Conservation (phyloP, 2,329 filamentous ascomycete species). For the Aspergillus proliferans region DNA sequence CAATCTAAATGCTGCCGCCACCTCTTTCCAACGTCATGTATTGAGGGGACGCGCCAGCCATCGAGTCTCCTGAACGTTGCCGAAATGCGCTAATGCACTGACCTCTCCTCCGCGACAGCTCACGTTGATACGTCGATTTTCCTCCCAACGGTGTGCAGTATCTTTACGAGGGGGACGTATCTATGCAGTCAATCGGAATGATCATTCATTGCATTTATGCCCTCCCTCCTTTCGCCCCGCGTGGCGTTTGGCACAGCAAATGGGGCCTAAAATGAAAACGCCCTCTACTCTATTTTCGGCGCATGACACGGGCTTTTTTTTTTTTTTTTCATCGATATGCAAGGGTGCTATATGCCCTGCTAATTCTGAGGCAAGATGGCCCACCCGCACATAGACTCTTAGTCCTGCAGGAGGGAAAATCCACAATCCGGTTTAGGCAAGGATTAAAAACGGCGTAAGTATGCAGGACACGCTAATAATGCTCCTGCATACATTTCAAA, state of each 20-base stretch:
- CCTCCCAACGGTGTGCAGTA: constrained; percentile 5
- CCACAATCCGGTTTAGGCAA: constrained; percentile 6
- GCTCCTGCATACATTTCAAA: background rate
- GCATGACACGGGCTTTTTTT: background rate
- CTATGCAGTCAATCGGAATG: background rate
- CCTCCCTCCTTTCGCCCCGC: background rate
- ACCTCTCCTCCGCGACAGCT: constrained; percentile 17
- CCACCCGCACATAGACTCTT: constrained; percentile 2
- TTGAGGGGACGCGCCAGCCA: constrained; percentile 1
- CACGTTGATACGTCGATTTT: constrained; percentile 26
- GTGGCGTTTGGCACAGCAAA: background rate
- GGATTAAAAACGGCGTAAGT: constrained; percentile 10
- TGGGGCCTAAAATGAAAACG: background rate
- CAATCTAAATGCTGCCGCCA: constrained; percentile 21
- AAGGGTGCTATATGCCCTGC: constrained; percentile 11
- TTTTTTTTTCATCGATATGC: constrained; percentile 4
- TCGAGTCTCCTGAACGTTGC: constrained; percentile 5
- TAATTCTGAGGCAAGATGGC: constrained; percentile 8
- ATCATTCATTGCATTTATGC: background rate
- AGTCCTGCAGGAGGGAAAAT: constrained; percentile 8
- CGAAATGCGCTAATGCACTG: constrained; percentile 6
- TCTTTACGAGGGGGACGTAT: background rate
- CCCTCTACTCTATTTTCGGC: background rate
- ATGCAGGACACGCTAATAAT: background rate
- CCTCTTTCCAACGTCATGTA: constrained; percentile 1